Base-by-base conservation (phyloP, 441 rosid genomes). In the Populus hybrid region DNA sequence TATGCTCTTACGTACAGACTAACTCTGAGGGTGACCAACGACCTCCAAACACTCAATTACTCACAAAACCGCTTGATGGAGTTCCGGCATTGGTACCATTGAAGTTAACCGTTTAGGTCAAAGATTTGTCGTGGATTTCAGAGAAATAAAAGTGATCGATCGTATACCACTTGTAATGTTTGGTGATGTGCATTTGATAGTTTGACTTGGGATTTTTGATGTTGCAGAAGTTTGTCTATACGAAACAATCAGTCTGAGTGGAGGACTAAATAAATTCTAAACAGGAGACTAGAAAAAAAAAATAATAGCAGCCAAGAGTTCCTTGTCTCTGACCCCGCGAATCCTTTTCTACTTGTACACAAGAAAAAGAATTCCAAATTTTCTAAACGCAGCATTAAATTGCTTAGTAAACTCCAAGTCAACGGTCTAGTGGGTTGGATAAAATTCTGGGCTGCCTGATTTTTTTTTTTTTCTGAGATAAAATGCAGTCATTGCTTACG, bases 401-500 rank as follows among this genome's bases (percentile, higher is more conserved):
- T 21, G 67, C 72, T 57, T 5, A 76, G 79, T 76, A 77, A 77
- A 70, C 73, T 50, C 65, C 8, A 76, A 76, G 73, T 76, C 59
- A 76, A 76, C 69, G 32, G 32, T 30, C 4, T 30, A 30, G 32
- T 30, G 32, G 79, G 8, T 69, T 77, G 81, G 54, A 38, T 73
- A 28, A 54, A 8, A 54, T 18, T 16, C 1, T 0, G 14, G 10
- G 7, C 46, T 18, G 34, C 20, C 35, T 23, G 24, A 23, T 26
- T 30, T 30, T 30, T 3, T 30, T 3, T 30, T 23, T 24, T 9
- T 18, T 0, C 21, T 11, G 24, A 11, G 21, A 36, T 42, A 36
- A 23, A 59, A 76, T 80, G 87, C 24, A 21, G 85, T 83, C 88
- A 86, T 68, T 77, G 88, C 84, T 87, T 80, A 83, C 86, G 86